phyloP scores from a whole-genome alignment of 2,329 filamentous ascomycete genomes.

The Colletotrichum eremochloae region DNA sequence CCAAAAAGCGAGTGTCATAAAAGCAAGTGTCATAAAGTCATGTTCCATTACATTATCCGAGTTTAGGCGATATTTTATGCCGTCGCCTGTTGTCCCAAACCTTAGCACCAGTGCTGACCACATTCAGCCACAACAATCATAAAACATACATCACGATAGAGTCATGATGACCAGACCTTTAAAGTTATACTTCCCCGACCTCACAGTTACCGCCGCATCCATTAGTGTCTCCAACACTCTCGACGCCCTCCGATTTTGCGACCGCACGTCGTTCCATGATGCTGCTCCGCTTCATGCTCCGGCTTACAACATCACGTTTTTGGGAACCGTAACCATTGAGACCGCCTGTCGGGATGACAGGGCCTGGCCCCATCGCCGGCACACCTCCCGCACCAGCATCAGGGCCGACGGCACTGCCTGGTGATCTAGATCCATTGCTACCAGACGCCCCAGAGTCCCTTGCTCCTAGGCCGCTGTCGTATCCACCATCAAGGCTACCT shows the following conservation, averaged over 20 bases:
- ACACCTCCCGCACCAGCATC: neutral
- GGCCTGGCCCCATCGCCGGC: slow-evolving; percentile 15
- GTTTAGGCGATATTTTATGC: slow-evolving; percentile 12
- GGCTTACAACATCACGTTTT: neutral
- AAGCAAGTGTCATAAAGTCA: neutral
- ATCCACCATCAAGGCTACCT: slow-evolving; percentile 20
- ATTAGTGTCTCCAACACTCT: neutral
- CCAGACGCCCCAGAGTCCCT: slow-evolving; percentile 33
- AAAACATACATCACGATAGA: slow-evolving; percentile 31
- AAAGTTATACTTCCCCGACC: neutral
- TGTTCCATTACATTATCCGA: slow-evolving; percentile 30
- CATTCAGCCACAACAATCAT: slow-evolving; percentile 1
- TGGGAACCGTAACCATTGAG: slow-evolving; percentile 15
- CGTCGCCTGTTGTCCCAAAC: slow-evolving; percentile 6
- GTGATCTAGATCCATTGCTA: slow-evolving; percentile 1
- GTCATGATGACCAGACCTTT: neutral
- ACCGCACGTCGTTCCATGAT: slow-evolving; percentile 33
- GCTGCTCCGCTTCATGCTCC: slow-evolving; percentile 35
- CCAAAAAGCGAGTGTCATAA: neutral
- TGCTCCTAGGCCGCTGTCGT: slow-evolving; percentile 33
- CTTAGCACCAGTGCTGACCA: neutral
- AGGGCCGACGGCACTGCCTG: neutral
- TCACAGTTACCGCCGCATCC: neutral
- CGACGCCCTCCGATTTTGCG: slow-evolving; percentile 1
- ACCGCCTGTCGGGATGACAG: neutral